Evolutionary conservation across 768 basidiomycete species (phyloP).

Genomic region (Agrocybe praecox): DNA sequence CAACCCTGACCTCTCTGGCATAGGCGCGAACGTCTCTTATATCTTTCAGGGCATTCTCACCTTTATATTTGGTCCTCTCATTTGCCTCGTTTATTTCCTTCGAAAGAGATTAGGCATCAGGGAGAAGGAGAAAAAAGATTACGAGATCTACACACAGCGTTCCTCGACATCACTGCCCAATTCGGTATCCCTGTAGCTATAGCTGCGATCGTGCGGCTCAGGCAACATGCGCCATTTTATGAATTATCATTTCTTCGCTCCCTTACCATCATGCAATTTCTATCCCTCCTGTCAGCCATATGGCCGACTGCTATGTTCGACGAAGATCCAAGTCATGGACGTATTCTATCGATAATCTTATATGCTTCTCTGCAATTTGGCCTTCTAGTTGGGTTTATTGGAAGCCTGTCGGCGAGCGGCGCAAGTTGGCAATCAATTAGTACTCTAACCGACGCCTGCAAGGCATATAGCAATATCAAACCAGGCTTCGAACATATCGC

Average conservation of each 20-base stretch:
- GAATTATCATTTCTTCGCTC: conserved; percentile 18
- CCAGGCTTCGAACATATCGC: no score
- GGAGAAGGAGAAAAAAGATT: no score
- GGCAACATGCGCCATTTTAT: conserved; percentile 17
- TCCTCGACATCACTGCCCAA: conserved; percentile 15
- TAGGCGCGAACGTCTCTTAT: conserved; percentile 19
- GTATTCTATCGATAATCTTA: no score
- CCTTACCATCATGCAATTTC: conserved; percentile 18
- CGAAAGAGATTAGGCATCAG: no score
- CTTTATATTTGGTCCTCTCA: conserved; percentile 13
- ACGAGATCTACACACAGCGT: conserved; percentile 8
- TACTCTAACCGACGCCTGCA: no score
- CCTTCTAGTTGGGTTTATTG: no score
- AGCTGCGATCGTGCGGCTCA: conserved; percentile 16
- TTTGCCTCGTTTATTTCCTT: conserved; percentile 7
- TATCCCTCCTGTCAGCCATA: conserved; percentile 11
- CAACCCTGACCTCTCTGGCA: conserved; percentile 19
- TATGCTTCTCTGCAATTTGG: no score
- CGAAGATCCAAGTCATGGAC: background rate
- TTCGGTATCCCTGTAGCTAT: conserved; percentile 19
- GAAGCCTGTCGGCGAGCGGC: no score
- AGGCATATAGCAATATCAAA: no score
- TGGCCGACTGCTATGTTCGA: conserved; percentile 14
- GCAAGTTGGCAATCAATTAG: no score
- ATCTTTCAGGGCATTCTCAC: conserved; percentile 15